Evolutionary conservation across 2,329 filamentous ascomycete species (phyloP), one percentile per base, ranked within the genome.

Genomic region (Chaetomium globosum): DNA sequence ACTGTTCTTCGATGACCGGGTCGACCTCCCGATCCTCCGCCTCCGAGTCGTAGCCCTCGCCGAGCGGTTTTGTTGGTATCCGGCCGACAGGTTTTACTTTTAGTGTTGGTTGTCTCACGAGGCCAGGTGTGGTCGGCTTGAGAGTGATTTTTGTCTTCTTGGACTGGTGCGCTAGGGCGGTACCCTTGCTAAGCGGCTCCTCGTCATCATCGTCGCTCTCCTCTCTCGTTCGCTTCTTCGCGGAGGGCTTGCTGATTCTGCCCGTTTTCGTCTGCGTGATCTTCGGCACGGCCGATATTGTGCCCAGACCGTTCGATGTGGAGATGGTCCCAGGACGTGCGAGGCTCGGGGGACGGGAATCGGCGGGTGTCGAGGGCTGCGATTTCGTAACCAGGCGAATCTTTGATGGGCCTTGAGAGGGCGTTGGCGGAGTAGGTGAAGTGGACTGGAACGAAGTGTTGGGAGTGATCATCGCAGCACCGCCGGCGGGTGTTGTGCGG

Each of bases 11-110:
- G 67, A 96, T 91, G 1, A 90, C 85, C 0, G 95, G 95, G 73
- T 99, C 95, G 10, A 81, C 78, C 76, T 99, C 95, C 16, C 89
- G 87, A 74, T 98, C 95, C 63, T 93, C 95, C 13, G 93, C 92
- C 77, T 98, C 95, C 3, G 93, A 97, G 75, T 99, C 95, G 77
- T 98, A 99, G 8, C 94, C 95, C 63, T 96, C 92, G 59, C 95
- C 95, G 1, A 87, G 85, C 5, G 88, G 87, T 68, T 91, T 85
- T 36, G 85, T 81, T 7, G 91, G 89, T 1, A 86, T 82, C 68
- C 87, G 85, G n/a, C 89, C 89, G 71, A 88, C 71, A 19, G 65
- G 61, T 81, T 75, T 76, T 10, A 76, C 63, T 33, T 75, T 74
- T n/a, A 76, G 68, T 52, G 70, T 72, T 4, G 73, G 71, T n/a